These are phyloP conservation scores for Diddensiella caesifluorescens DNA, from an alignment of 805 yeast genomes.

Conservation along the genomic window DNA sequence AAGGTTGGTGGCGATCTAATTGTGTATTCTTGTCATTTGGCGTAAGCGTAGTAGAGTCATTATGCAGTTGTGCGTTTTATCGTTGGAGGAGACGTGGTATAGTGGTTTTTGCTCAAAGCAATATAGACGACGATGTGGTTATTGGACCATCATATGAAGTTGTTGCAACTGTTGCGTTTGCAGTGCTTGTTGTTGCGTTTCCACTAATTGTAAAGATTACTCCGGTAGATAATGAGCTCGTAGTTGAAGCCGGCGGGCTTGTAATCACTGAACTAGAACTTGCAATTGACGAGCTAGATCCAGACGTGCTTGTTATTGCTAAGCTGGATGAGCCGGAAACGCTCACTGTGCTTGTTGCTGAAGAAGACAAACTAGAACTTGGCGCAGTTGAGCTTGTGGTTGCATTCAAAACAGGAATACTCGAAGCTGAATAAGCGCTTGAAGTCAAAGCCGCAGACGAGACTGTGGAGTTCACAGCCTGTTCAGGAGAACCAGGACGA, in stretches of 20 bases:
- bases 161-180: no score
- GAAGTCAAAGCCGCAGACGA: neutral
- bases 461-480: neutral
- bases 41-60: no score
- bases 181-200: no score
- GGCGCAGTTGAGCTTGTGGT: neutral
- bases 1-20: no score
- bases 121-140: no score
- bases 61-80: no score
- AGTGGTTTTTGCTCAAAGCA: no score
- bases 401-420: neutral
- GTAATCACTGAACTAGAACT: neutral
- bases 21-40: no score
- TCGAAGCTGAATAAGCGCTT: neutral
- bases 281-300: constrained; percentile 1
- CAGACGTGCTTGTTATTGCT: neutral
- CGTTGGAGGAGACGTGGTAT: no score
- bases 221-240: no score
- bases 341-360: neutral
- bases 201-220: no score
- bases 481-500: neutral
- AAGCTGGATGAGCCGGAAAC: constrained; percentile 1
- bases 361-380: neutral
- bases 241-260: neutral
- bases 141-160: no score